These are phyloP conservation scores for Cyanidioschyzon merolae DNA, from an alignment of 23 red algal genomes.

Conservation along the genomic window DNA sequence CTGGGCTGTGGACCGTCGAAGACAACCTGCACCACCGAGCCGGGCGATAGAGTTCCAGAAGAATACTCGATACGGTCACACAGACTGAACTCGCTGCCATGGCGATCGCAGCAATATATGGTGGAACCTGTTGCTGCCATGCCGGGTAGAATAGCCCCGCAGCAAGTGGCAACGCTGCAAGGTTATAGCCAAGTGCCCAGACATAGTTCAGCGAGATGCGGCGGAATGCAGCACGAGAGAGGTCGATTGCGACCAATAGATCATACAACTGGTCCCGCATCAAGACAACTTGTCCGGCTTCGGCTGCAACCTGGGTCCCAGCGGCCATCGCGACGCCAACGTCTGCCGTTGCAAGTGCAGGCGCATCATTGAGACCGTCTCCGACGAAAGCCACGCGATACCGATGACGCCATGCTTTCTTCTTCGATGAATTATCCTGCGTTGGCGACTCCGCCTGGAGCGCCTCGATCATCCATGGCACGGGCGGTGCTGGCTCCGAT, in stretches of 20 bases:
- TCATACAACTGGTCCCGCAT: conserved; percentile 47
- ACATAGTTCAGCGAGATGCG: conserved; percentile 61
- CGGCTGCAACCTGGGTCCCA: conserved; percentile 44
- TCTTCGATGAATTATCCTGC: neutral
- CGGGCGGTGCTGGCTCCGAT: neutral
- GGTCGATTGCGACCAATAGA: conserved; percentile 33
- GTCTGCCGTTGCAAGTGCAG: conserved; percentile 66
- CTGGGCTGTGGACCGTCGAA: too few species aligned
- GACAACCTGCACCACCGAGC: conserved; percentile 8
- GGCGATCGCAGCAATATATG: conserved; percentile 55
- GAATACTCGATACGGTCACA: conserved; percentile 52
- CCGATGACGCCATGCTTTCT: neutral
- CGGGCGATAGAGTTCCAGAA: conserved; percentile 44
- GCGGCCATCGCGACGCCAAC: conserved; percentile 79
- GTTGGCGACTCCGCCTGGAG: neutral
- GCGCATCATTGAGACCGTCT: conserved; percentile 91
- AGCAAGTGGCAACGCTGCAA: conserved; percentile 60
- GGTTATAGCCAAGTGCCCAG: conserved; percentile 77
- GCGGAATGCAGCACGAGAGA: conserved; percentile 46
- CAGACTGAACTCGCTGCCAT: conserved; percentile 72
- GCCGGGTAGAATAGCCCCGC: conserved; percentile 67
- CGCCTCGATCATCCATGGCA: conserved; percentile 6
- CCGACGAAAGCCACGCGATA: conserved; percentile 51
- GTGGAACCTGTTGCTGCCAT: conserved; percentile 47
- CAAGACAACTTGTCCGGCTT: conserved; percentile 46